Conservation (phyloP, 208 protist genomes). For the Trypanosoma rangeli region DNA sequence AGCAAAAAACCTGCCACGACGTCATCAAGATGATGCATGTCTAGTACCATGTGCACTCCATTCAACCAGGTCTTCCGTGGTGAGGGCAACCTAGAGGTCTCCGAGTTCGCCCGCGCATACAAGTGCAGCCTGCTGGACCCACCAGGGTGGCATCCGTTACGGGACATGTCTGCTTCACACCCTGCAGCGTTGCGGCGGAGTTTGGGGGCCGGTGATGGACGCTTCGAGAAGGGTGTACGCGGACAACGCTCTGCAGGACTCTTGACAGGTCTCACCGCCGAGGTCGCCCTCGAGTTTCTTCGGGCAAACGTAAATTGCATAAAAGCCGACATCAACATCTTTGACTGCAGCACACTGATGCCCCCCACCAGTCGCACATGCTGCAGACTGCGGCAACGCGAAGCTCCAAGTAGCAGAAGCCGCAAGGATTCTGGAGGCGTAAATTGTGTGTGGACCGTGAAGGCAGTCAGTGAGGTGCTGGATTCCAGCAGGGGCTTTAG, state of each 20-base stretch:
- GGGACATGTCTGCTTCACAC: neutral
- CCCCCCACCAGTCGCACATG: constrained; percentile 48
- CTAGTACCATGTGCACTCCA: constrained; percentile 30
- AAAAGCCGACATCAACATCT: constrained; percentile 54
- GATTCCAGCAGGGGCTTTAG: constrained; percentile 40
- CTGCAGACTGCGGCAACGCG: constrained; percentile 39
- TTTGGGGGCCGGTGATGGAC: neutral
- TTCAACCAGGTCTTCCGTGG: neutral
- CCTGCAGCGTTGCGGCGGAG: neutral
- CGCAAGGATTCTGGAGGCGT: constrained; percentile 46
- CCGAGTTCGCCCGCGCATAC: neutral
- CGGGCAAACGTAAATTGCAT: constrained; percentile 30
- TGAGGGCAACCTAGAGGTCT: neutral
- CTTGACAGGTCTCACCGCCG: neutral
- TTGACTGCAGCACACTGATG: constrained; percentile 44
- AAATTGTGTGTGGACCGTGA: constrained; percentile 55
- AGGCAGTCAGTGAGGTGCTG: constrained; percentile 37
- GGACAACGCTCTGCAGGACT: constrained; percentile 3
- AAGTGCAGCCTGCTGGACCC: constrained; percentile 7
- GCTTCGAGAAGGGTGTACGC: neutral
- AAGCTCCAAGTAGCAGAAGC: constrained; percentile 44
- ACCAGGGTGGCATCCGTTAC: neutral
- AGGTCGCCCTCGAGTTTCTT: constrained; percentile 2
- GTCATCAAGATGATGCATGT: constrained; percentile 33
- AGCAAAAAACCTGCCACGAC: constrained; percentile 28